Percentiles rank a stretch among this genome's conserved stretches.
Conservation (phyloP, 257 asterid genomes). For the Knoxia roxburghii region DNA sequence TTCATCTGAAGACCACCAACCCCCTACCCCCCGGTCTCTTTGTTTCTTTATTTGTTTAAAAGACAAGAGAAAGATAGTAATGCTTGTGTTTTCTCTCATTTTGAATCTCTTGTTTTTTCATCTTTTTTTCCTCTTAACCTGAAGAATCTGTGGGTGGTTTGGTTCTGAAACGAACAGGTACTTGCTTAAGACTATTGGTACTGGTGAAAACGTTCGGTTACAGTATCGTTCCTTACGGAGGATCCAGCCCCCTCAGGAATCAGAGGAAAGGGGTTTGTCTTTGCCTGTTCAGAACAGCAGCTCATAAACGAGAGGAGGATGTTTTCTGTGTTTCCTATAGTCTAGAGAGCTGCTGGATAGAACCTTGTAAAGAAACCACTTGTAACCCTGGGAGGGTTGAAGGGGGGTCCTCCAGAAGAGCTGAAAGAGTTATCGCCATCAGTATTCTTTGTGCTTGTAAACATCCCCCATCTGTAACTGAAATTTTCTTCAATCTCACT, state of each 20-base stretch:
- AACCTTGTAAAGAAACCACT: not conserved
- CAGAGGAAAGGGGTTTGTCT: constrained; percentile 44
- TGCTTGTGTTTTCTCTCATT: no score
- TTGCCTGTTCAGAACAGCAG: constrained; percentile 53
- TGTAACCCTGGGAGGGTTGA: no score
- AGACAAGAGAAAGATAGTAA: no score
- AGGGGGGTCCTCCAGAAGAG: not conserved
- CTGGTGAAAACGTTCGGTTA: constrained; percentile 80
- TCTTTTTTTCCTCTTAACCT: no score
- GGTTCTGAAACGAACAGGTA: no score
- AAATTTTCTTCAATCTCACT: not conserved
- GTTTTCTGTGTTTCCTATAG: not conserved
- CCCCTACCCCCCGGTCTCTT: no score
- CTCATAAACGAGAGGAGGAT: constrained; percentile 11
- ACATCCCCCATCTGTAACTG: no score
- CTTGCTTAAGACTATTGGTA: constrained; percentile 71
- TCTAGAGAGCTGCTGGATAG: not conserved
- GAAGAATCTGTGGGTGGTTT: no score
- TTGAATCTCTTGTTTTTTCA: no score
- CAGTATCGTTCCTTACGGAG: constrained; percentile 89
- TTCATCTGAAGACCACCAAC: no score
- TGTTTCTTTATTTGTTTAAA: no score
- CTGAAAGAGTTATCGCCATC: not conserved
- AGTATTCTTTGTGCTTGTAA: no score
- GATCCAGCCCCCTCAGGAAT: constrained; percentile 38